These are phyloP conservation scores for Byssoonygena ceratinophila DNA, from an alignment of 2,329 filamentous ascomycete species.

Conservation along the genomic window DNA sequence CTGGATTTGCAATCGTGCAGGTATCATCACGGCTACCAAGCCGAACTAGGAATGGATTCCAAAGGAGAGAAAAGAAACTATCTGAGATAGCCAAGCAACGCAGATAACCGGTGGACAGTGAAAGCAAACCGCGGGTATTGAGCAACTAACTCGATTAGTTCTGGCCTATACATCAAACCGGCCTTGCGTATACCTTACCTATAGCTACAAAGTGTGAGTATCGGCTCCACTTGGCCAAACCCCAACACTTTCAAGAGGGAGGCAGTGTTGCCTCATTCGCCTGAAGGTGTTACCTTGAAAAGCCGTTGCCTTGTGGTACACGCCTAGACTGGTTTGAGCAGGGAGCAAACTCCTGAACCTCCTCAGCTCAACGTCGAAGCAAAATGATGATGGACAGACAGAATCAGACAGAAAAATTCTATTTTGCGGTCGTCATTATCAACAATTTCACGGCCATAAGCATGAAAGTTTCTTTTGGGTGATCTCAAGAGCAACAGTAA, in stretches of 20 bases:
- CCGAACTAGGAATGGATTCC: too few species aligned
- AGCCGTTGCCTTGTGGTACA: neutral
- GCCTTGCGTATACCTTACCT: neutral
- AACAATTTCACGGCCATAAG: conserved; percentile 10
- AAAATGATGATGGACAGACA: neutral
- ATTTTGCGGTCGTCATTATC: conserved; percentile 15
- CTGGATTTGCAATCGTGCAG: too few species aligned
- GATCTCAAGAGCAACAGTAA: conserved; percentile 5
- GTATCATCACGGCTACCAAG: too few species aligned
- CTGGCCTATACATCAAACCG: neutral
- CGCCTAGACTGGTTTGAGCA: neutral
- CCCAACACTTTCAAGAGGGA: neutral
- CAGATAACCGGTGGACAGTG: neutral
- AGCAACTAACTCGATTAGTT: neutral
- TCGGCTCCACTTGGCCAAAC: neutral
- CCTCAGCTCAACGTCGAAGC: neutral
- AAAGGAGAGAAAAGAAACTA: too few species aligned
- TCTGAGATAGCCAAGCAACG: neutral
- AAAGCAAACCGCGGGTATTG: neutral
- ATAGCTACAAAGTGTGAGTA: neutral
- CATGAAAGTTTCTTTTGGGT: conserved; percentile 12
- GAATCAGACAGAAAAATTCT: conserved; percentile 3
- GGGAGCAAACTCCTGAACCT: too few species aligned
- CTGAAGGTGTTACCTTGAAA: neutral
- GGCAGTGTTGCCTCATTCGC: neutral